Base-by-base conservation (phyloP, 2,329 filamentous ascomycete species). In the Domatiomyces globalis region DNA sequence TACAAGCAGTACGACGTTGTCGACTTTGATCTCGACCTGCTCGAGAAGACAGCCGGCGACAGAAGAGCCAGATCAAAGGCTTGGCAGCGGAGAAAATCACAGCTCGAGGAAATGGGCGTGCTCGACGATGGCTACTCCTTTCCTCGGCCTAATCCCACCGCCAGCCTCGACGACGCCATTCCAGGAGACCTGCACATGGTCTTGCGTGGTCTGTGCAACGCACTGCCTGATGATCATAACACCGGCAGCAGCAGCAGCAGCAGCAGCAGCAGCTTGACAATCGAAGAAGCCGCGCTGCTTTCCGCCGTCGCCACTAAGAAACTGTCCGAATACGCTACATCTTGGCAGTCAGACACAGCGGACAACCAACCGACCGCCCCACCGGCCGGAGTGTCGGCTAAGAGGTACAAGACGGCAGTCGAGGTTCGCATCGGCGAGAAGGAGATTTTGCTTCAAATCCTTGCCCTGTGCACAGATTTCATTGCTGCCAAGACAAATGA, bases 1-100 rank as follows among this genome's bases (percentile, higher is more conserved):
- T 89, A 95, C 60, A 71, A 80, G 8, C 74, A 81, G 43, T 87
- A 88, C 65, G 87, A 95, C 59, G 86, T 94, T 1, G 83, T 86
- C 1, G 89, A 95, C 64, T 68, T 95, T 33, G 73, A 84, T 0
- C 79, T 83, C 69, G 69, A 73, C 0, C 61, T 79, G 7, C 72
- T 90, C 19, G 67, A 75, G 44, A 55, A 67, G 10, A 66, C 68
- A 1, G 67, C 57, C 57, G 67, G 45, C 61, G 64, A 39, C 55
- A 64, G 54, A 49, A 62, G 48, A 20, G 45, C 19, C 60, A 64
- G 46, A 57, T 60, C 42, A 61, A 67, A 57, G 64, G 1, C 15
- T 57, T 25, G 69, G 70, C 42, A 43, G 36, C 49, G 51, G 42
- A 25, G 50, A 18, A 55, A 67, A 71, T 44, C 71, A 74, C 61